These are phyloP conservation scores for Acaromyces ingoldii DNA, from an alignment of 1,284 basidiomycete species.

Conservation along the genomic window DNA sequence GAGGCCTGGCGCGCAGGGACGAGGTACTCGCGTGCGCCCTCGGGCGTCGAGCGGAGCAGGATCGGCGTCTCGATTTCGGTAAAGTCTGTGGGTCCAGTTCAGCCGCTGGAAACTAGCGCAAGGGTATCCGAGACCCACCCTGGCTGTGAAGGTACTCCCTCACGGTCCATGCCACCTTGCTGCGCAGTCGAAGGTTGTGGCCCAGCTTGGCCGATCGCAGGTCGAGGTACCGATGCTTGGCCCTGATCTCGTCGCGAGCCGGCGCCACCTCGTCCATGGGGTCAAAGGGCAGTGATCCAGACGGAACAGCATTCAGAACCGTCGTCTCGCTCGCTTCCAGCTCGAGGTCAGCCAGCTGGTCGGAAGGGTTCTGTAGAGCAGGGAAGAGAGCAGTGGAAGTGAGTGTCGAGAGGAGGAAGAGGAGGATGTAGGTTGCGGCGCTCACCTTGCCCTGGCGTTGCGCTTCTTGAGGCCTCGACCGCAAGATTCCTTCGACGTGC, in stretches of 20 bases:
- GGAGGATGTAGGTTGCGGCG: too few species aligned
- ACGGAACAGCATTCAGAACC: conserved; percentile 9
- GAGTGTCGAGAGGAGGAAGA: too few species aligned
- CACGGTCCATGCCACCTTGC: conserved; percentile 70
- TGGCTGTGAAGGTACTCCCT: conserved; percentile 67
- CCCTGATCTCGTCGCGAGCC: conserved; percentile 78
- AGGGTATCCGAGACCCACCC: conserved; percentile 54
- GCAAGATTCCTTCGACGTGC: conserved; percentile 67
- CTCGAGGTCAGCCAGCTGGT: conserved; percentile 32
- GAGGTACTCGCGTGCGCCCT: conserved; percentile 89
- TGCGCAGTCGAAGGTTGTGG: conserved; percentile 72
- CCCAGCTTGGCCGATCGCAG: conserved; percentile 70
- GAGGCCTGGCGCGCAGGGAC: conserved; percentile 68
- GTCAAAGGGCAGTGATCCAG: conserved; percentile 38
- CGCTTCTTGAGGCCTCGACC: conserved; percentile 63
- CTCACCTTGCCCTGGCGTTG: too few species aligned
- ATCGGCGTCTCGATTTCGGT: conserved; percentile 89
- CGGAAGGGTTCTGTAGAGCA: too few species aligned
- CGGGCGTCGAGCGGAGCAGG: conserved; percentile 84
- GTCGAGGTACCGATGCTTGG: conserved; percentile 81
- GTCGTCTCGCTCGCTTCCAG: conserved; percentile 1
- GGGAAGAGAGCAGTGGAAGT: too few species aligned
- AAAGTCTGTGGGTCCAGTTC: conserved; percentile 61
- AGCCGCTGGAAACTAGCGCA: not conserved
- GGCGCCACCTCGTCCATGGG: conserved; percentile 63